Evolutionary conservation across 2,329 filamentous ascomycete species (phyloP), one percentile per base, ranked within the genome.

Genomic region (Fusarium hainanense): DNA sequence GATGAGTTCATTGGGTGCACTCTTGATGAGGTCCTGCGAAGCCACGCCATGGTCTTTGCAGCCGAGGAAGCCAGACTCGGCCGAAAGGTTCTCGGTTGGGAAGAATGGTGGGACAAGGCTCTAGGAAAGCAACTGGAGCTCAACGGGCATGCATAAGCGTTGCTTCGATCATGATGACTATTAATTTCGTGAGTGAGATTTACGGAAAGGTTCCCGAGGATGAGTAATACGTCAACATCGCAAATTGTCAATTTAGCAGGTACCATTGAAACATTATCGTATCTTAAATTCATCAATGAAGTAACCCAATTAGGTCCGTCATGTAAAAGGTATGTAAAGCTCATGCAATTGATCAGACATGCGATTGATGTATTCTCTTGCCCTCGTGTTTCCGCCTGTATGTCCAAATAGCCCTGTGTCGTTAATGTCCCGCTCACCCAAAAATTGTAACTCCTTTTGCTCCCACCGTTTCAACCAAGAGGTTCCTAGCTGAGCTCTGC

Each of bases 1-100:
- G 84, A 85, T 60, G 84, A 89, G 75, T 89, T 90, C 76, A 84
- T 98, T 27, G 94, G 93, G 0, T 97, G 93, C 79, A 92, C 91
- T 14, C 81, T 97, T 10, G 93, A 97, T 59, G 96, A 98, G 76
- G 89, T 92, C 2, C 86, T 98, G n/a, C 86, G 92, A 50, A 97
- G 93, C 75, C 96, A 98, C 81, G 94, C 92, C 3, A 88, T 96
- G 80, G 95, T 98, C 0, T 99, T 98, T 83, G 94, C 93, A 25
- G 96, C 95, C 0, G 96, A 98, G 80, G 92, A 97, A 74, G 93
- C 95, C 7, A 87, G 95, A 74, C 84, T 83, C 51, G 85, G 86
- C 52, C 88, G 87, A 75, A 89, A 86, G 76, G 90, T 96, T 10
- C 81, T 98, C 6, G 85, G 91, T 71, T 98, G 93, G 90, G 81